Conservation (phyloP, 768 basidiomycete species). For the Agaricus subrufescens region DNA sequence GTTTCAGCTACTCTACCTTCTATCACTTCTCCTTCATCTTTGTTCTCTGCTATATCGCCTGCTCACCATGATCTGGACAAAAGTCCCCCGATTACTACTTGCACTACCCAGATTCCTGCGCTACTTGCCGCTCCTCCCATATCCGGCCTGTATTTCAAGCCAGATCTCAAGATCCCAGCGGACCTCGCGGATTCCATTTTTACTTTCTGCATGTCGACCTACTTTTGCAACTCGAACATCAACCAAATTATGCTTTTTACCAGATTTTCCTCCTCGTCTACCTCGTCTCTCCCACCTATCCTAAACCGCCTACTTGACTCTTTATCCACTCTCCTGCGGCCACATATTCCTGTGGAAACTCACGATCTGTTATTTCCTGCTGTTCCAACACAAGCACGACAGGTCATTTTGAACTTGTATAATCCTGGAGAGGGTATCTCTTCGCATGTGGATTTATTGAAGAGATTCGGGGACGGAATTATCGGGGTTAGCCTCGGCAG, state of each 20-base stretch:
- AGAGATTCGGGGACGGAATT: constrained; percentile 86
- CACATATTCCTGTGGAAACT: constrained; percentile 42
- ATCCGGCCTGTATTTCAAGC: constrained; percentile 60
- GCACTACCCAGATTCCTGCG: background rate
- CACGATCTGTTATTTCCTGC: constrained; percentile 60
- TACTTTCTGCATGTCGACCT: constrained; percentile 49
- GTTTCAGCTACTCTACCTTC: background rate
- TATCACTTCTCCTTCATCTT: constrained; percentile 8
- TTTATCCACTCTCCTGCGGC: constrained; percentile 44
- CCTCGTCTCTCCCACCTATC: constrained; percentile 44
- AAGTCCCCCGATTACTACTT: background rate
- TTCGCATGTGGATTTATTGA: constrained; percentile 81
- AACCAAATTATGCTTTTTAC: constrained; percentile 92
- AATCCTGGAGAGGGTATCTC: constrained; percentile 85
- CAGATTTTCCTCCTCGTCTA: constrained; percentile 24
- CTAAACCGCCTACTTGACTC: constrained; percentile 48
- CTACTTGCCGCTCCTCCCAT: constrained; percentile 43
- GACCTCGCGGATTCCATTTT: constrained; percentile 47
- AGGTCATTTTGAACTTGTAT: constrained; percentile 90
- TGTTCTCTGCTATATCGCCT: constrained; percentile 10
- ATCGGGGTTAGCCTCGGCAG: constrained; percentile 81
- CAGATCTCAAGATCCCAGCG: constrained; percentile 42
- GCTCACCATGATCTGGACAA: background rate
- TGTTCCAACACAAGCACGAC: constrained; percentile 49
- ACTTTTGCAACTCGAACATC: constrained; percentile 43